Evolutionary conservation across 495 filamentous ascomycete species (phyloP).

Genomic region (Xeromyces bisporus): DNA sequence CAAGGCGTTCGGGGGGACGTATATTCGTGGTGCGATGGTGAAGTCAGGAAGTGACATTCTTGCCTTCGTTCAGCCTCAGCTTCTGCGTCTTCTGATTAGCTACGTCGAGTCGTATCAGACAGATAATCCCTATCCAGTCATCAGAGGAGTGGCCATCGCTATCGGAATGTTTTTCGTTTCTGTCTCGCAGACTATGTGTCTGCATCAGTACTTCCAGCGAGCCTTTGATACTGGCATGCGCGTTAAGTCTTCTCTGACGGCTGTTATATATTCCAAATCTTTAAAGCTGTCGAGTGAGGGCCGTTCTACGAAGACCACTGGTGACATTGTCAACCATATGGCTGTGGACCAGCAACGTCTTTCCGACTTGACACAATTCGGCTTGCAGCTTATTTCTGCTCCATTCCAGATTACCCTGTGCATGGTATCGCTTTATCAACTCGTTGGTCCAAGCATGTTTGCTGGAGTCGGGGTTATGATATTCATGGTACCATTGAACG

Average conservation of each 20-base stretch:
- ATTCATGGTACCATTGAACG: slow-evolving; percentile 93
- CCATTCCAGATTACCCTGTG: slow-evolving; percentile 93
- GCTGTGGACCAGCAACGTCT: slow-evolving; percentile 92
- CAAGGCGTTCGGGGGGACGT: slow-evolving; percentile 68
- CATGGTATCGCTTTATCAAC: slow-evolving; percentile 87
- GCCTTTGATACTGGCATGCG: slow-evolving; percentile 93
- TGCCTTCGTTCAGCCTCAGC: slow-evolving; percentile 80
- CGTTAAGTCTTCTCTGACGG: slow-evolving; percentile 76
- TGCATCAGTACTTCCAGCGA: slow-evolving; percentile 94
- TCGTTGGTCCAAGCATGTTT: slow-evolving; percentile 86
- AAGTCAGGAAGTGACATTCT: slow-evolving; percentile 73
- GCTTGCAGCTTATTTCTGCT: slow-evolving; percentile 86
- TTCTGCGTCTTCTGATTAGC: slow-evolving; percentile 66
- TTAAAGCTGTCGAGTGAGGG: slow-evolving; percentile 87
- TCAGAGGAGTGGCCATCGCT: slow-evolving; percentile 76
- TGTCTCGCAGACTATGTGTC: slow-evolving; percentile 56
- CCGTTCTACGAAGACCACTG: slow-evolving; percentile 75
- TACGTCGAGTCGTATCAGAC: slow-evolving; percentile 70
- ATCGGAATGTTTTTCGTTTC: slow-evolving; percentile 85
- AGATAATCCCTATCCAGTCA: slow-evolving; percentile 51
- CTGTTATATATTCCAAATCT: slow-evolving; percentile 83
- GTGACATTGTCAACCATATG: slow-evolving; percentile 98
- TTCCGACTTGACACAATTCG: slow-evolving; percentile 88
- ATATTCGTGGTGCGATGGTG: slow-evolving; percentile 60
- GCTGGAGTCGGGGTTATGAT: slow-evolving; percentile 96